A percentile compares a stretch with the other conserved stretches of the same genome.
These are phyloP conservation scores for Herpomyces periplanetae DNA, from an alignment of 2,329 filamentous ascomycete genomes.

Conservation along the genomic window DNA sequence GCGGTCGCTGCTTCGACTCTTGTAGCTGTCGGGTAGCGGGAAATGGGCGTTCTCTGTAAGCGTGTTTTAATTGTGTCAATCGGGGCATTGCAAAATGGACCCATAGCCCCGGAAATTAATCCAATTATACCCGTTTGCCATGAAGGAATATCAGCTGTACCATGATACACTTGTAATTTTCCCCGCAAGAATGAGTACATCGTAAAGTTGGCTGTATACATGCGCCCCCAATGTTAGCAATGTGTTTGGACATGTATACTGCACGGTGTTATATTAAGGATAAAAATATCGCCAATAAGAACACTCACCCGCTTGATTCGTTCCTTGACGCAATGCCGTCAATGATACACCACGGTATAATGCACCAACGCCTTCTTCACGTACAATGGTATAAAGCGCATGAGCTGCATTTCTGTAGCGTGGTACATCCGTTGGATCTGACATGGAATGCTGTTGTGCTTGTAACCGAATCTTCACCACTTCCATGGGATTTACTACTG, in stretches of 20 bases:
- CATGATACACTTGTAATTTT: conserved; percentile 25
- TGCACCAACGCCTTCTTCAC: conserved; percentile 54
- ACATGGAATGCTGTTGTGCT: conserved; percentile 90
- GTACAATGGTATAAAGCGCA: conserved; percentile 45
- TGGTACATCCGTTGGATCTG: conserved; percentile 70
- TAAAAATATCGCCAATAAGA: no score
- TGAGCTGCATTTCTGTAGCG: conserved; percentile 87
- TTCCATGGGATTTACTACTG: conserved; percentile 92
- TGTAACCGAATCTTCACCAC: conserved; percentile 95
- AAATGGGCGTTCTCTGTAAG: conserved; percentile 53
- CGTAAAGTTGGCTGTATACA: conserved; percentile 41
- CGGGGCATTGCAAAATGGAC: conserved; percentile 73
- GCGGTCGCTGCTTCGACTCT: conserved; percentile 39
- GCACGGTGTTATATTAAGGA: no score
- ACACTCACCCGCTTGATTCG: conserved; percentile 31
- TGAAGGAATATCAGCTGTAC: conserved; percentile 23
- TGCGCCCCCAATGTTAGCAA: not conserved
- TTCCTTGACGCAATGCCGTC: conserved; percentile 69
- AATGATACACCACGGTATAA: conserved; percentile 75
- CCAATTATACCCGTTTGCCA: conserved; percentile 78
- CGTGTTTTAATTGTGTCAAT: conserved; percentile 98
- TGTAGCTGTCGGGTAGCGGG: conserved; percentile 39
- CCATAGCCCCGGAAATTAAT: conserved; percentile 67
- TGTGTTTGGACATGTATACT: no score
- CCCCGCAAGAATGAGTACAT: conserved; percentile 52